Percentiles rank a stretch among this genome's conserved stretches.
Conservation (phyloP, 1,139 yeast genomes). For the Meyerozyma smithsonii region DNA sequence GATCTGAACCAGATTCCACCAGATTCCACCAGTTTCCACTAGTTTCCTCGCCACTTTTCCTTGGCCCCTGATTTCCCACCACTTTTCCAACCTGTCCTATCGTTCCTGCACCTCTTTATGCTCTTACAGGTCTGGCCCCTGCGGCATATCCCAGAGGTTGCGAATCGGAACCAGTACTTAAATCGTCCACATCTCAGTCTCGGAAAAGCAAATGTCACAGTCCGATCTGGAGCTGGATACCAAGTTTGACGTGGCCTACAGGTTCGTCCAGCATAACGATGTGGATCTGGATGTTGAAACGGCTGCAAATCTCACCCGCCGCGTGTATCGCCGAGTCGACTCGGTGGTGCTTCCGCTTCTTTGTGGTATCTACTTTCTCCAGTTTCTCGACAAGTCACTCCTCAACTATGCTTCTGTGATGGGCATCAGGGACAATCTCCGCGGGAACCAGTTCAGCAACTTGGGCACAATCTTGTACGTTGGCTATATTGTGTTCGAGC, state of each 20-base stretch:
- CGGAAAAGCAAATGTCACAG: no score
- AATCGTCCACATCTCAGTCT: no score
- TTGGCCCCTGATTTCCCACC: no score
- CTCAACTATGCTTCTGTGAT: constrained; percentile 47
- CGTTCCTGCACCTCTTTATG: neutral
- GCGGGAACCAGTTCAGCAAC: constrained; percentile 36
- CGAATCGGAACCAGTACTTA: no score
- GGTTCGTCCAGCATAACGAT: neutral
- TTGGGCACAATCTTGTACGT: constrained; percentile 40
- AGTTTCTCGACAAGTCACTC: constrained; percentile 41
- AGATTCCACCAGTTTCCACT: no score
- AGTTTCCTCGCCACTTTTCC: no score
- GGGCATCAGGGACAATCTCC: constrained; percentile 40
- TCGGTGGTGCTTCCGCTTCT: constrained; percentile 27
- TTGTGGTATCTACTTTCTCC: constrained; percentile 38
- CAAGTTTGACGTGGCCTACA: constrained; percentile 3
- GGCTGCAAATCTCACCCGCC: neutral
- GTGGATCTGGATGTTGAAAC: neutral
- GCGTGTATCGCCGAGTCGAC: constrained; percentile 22
- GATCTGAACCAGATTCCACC: no score
- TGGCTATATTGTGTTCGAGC: constrained; percentile 46
- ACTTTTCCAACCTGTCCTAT: no score
- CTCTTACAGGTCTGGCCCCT: neutral
- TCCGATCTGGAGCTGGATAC: neutral
- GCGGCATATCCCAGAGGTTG: neutral